These are phyloP conservation scores for Sphagnum magellanicum DNA, from an alignment of 228 moss, liverwort and hornwort species.

Conservation along the genomic window DNA sequence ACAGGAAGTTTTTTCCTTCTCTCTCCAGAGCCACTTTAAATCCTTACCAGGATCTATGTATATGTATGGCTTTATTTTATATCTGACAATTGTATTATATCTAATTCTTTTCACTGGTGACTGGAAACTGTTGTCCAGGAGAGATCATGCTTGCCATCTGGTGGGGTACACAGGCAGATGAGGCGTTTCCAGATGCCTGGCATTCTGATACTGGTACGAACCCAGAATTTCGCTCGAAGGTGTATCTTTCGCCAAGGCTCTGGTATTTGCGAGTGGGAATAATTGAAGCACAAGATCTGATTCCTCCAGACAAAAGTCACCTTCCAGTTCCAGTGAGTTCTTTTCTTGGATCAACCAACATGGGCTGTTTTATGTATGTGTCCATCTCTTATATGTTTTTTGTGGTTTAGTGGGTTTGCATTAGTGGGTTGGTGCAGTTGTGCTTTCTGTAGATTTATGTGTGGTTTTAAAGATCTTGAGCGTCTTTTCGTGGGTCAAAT, in stretches of 20 bases:
- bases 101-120: too few relatives aligned
- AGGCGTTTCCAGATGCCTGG: slow-evolving; percentile 85
- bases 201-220: slow-evolving; percentile 76
- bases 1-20: too few relatives aligned
- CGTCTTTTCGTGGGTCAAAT: background rate
- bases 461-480: background rate
- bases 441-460: background rate
- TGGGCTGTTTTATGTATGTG: too few relatives aligned
- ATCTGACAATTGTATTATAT: too few relatives aligned
- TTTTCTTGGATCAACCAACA: too few relatives aligned
- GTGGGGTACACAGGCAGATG: slow-evolving; percentile 84
- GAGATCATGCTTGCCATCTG: slow-evolving; percentile 77
- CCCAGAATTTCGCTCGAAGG: slow-evolving; percentile 54
- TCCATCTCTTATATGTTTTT: too few relatives aligned
- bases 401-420: too few relatives aligned
- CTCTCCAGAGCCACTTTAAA: too few relatives aligned
- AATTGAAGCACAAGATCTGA: slow-evolving; percentile 80
- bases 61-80: too few relatives aligned
- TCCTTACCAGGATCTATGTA: too few relatives aligned
- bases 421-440: background rate
- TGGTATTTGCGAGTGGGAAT: slow-evolving; percentile 78
- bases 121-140: slow-evolving; percentile 21
- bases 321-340: slow-evolving; percentile 51
- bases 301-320: slow-evolving; percentile 39
- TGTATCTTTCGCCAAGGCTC: slow-evolving; percentile 72